phyloP scores from a whole-genome alignment of 2,329 filamentous ascomycete species.

The Botrytis paeoniae region DNA sequence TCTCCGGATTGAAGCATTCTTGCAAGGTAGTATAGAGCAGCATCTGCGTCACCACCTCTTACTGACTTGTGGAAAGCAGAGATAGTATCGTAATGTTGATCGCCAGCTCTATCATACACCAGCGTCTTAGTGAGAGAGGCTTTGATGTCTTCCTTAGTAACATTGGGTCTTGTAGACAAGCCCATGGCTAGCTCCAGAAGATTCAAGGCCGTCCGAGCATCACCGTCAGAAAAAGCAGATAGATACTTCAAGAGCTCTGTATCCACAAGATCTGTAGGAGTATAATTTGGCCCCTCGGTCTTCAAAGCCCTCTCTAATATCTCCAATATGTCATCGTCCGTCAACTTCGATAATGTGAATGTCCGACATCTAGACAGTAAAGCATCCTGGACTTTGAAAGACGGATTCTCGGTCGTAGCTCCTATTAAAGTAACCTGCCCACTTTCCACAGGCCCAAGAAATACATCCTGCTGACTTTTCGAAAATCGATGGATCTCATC shows the following conservation, averaged over 20 bases:
- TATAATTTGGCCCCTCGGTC: conserved; percentile 48
- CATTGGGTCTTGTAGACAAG: conserved; percentile 60
- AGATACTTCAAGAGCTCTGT: conserved; percentile 77
- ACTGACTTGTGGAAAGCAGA: conserved; percentile 96
- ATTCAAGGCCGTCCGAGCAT: conserved; percentile 89
- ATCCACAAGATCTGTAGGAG: conserved; percentile 61
- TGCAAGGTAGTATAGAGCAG: conserved; percentile 88
- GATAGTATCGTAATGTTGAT: conserved; percentile 97
- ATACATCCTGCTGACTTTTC: conserved; percentile 92
- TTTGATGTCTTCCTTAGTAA: conserved; percentile 77
- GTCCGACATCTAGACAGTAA: conserved; percentile 86
- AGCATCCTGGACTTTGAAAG: conserved; percentile 86
- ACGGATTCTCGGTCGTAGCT: conserved; percentile 95
- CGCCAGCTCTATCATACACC: conserved; percentile 90
- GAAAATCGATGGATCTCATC: conserved; percentile 65
- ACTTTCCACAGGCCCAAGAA: conserved; percentile 85
- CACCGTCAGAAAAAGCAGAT: conserved; percentile 82
- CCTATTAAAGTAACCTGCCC: conserved; percentile 90
- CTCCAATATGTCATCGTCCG: conserved; percentile 64
- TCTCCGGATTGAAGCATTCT: conserved; percentile 95
- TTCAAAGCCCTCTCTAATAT: conserved; percentile 76
- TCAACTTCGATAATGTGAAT: conserved; percentile 78
- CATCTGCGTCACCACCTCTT: conserved; percentile 81
- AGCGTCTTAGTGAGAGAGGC: conserved; percentile 82
- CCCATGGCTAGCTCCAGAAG: conserved; percentile 86